Conservation (phyloP, 345 rosid genomes). For the Populus ilicifolia region DNA sequence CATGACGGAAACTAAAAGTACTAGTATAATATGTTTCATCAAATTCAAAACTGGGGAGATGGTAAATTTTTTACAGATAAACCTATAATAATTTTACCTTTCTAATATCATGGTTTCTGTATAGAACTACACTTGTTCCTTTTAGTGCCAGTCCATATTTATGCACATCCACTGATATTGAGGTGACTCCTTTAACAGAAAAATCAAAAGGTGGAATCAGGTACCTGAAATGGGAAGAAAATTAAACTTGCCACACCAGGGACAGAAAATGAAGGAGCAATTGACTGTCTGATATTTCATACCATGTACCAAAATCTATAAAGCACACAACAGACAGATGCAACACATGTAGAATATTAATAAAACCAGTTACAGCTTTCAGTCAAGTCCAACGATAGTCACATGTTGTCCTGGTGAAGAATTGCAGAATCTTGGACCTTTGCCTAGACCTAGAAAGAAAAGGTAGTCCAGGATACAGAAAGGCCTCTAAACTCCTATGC, state of each 20-base stretch:
- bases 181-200: conserved; percentile 80
- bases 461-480: neutral
- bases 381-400: neutral
- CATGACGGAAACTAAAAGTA: neutral
- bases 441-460: neutral
- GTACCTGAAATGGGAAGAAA: conserved; percentile 43
- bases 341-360: neutral
- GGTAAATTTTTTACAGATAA: neutral
- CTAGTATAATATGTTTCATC: neutral
- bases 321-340: neutral
- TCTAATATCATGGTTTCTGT: conserved; percentile 92
- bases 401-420: neutral
- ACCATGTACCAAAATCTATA: neutral
- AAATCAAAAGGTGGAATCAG: conserved; percentile 87
- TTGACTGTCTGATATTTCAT: neutral
- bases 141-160: conserved; percentile 95
- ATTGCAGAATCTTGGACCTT: neutral
- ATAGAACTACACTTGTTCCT: conserved; percentile 89
- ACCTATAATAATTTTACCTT: conserved; percentile 43
- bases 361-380: neutral
- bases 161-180: conserved; percentile 86
- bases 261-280: neutral
- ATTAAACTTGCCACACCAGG: neutral
- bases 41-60: neutral
- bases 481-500: neutral